Conservation (phyloP, 1,139 yeast genomes). For the Geotrichum citri-aurantii region DNA sequence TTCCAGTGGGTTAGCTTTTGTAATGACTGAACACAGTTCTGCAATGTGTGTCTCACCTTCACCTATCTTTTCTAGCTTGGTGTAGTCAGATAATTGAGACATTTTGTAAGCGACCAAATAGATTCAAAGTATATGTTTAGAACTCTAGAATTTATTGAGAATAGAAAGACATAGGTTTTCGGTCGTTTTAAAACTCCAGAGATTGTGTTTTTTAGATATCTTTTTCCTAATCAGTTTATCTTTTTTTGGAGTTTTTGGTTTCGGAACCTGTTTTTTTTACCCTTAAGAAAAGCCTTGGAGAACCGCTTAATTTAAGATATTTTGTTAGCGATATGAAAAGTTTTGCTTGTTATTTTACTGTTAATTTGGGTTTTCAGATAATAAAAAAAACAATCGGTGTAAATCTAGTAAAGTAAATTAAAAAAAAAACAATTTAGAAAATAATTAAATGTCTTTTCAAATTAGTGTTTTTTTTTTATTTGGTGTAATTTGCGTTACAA, state of each 20-base stretch:
- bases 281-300: no score
- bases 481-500: neutral
- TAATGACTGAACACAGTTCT: neutral
- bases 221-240: no score
- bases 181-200: no score
- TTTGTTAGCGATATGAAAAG: no score
- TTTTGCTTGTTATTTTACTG: no score
- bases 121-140: neutral
- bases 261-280: no score
- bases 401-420: neutral
- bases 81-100: constrained; percentile 73
- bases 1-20: neutral
- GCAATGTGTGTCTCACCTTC: constrained; percentile 54
- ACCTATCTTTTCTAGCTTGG: constrained; percentile 91
- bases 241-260: no score
- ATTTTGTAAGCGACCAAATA: neutral
- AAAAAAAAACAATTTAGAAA: neutral
- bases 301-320: no score
- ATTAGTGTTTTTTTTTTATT: neutral
- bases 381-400: no score
- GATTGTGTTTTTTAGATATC: no score
- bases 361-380: no score
- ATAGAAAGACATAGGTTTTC: neutral
- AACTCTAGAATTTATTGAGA: neutral
- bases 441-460: neutral